Evolutionary conservation across 306 rosid genomes (phyloP), one percentile per base, ranked within the genome.

Genomic region (Malus sylvestris): DNA sequence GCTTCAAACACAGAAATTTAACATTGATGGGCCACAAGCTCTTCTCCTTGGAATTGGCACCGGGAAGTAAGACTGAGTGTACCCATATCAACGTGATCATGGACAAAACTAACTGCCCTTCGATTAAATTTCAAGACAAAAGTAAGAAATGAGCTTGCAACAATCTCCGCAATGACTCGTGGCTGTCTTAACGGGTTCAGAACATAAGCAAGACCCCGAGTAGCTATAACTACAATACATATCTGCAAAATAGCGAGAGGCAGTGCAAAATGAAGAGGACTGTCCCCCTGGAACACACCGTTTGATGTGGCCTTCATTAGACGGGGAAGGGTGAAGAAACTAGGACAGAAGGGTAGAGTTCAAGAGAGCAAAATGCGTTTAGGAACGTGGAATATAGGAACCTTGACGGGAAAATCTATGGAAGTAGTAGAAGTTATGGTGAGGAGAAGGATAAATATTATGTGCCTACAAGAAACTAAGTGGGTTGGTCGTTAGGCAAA

Each of bases 261-360:
- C 30, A 95, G 90, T 2, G 97, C 91, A 75, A 57, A 95, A 71
- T 90, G 84, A 57, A 95, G 92, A 80, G 98, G 98, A 82, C 86
- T 51, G 81, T 95, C 96, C 61, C 97, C 96, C 76, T 92, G 96
- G 74, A 95, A 89, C 59, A 12, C 76, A 9, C 97, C 98, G 40
- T 92, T 90, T 53, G 98, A 95, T 30, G 97, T 85, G 6, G 96
- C 66, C 75, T 88, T 90, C 96, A 90, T 92, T n/a, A n/a, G n/a
- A n/a, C n/a, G n/a, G n/a, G n/a, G n/a, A n/a, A n/a, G n/a, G n/a
- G n/a, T n/a, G n/a, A n/a, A n/a, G n/a, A n/a, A n/a, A n/a, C n/a
- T n/a, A n/a, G n/a, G n/a, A n/a, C n/a, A n/a, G n/a, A n/a, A n/a
- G n/a, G n/a, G n/a, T n/a, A n/a, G n/a, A n/a, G n/a, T n/a, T n/a